Evolutionary conservation across 2,329 filamentous ascomycete species (phyloP).

Genomic region (Penicillium hesseltinei): DNA sequence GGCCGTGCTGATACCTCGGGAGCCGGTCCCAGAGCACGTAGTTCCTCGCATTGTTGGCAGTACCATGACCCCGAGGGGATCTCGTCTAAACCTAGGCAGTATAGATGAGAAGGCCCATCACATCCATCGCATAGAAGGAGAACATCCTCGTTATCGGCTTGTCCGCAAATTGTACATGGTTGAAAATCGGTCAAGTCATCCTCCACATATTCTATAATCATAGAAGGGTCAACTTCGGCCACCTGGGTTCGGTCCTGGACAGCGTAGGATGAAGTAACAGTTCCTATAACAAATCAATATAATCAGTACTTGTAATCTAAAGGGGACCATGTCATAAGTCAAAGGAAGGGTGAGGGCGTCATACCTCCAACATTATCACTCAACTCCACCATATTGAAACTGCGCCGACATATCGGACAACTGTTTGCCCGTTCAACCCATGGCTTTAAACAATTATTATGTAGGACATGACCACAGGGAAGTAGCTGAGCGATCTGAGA

Average conservation of each 20-base stretch:
- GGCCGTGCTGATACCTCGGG: slow-evolving; percentile 34
- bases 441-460: slow-evolving; percentile 86
- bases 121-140: slow-evolving; percentile 90
- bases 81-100: slow-evolving; percentile 78
- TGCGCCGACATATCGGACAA: slow-evolving; percentile 91
- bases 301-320: slow-evolving; percentile 8
- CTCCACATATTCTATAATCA: slow-evolving; percentile 63
- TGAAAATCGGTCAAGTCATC: slow-evolving; percentile 62
- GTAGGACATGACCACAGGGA: slow-evolving; percentile 86
- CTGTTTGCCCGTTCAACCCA: slow-evolving; percentile 98
- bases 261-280: slow-evolving; percentile 57
- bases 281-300: slow-evolving; percentile 44
- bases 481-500: slow-evolving; percentile 60
- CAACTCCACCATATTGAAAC: slow-evolving; percentile 86
- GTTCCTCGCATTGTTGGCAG: slow-evolving; percentile 73
- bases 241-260: slow-evolving; percentile 64
- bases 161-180: slow-evolving; percentile 82
- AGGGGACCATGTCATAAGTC: slow-evolving; percentile 6
- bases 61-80: slow-evolving; percentile 83
- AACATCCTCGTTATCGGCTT: slow-evolving; percentile 75
- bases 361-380: slow-evolving; percentile 76
- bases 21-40: slow-evolving; percentile 42
- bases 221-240: slow-evolving; percentile 76
- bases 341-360: slow-evolving; percentile 34
- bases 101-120: slow-evolving; percentile 84